Evolutionary conservation across 441 rosid genomes (phyloP).

Genomic region (Croton setiger): DNA sequence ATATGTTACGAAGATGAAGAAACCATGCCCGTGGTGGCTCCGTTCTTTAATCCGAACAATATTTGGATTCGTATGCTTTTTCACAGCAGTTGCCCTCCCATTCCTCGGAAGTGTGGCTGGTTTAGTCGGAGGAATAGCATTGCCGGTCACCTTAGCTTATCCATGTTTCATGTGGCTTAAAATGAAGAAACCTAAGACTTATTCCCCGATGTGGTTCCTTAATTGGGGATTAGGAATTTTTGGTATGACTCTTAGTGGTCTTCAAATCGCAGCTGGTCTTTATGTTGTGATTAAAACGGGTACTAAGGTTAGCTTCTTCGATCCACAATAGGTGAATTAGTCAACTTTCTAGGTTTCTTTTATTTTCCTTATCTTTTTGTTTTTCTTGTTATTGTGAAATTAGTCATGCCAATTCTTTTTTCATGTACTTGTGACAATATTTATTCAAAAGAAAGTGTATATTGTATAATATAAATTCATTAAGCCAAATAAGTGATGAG

Average conservation of each 20-base stretch:
- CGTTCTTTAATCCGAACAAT: slow-evolving; percentile 49
- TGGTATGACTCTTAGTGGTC: slow-evolving; percentile 44
- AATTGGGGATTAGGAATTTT: slow-evolving; percentile 59
- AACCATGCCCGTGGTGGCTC: slow-evolving; percentile 65
- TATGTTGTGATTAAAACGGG: slow-evolving; percentile 51
- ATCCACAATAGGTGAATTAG: slow-evolving; percentile 35
- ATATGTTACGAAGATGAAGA: slow-evolving; percentile 36
- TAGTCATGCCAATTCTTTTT: no score
- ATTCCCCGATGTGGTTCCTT: slow-evolving; percentile 51
- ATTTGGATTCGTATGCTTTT: slow-evolving; percentile 48
- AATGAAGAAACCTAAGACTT: slow-evolving; percentile 49
- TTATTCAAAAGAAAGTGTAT: no score
- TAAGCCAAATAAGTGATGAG: no score
- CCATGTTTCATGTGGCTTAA: slow-evolving; percentile 90
- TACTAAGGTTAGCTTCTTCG: slow-evolving; percentile 51
- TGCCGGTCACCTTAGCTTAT: slow-evolving; percentile 70
- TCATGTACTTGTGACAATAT: no score
- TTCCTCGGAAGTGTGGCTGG: slow-evolving; percentile 64
- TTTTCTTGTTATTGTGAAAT: no score
- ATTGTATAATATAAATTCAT: no score
- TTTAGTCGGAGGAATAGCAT: slow-evolving; percentile 62
- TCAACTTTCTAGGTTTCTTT: no score
- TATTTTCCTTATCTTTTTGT: no score
- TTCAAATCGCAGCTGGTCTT: slow-evolving; percentile 46
- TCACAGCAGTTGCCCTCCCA: slow-evolving; percentile 60